Base-by-base conservation (phyloP, 169 alveolate genomes). In the Eimeria sp. region DNA sequence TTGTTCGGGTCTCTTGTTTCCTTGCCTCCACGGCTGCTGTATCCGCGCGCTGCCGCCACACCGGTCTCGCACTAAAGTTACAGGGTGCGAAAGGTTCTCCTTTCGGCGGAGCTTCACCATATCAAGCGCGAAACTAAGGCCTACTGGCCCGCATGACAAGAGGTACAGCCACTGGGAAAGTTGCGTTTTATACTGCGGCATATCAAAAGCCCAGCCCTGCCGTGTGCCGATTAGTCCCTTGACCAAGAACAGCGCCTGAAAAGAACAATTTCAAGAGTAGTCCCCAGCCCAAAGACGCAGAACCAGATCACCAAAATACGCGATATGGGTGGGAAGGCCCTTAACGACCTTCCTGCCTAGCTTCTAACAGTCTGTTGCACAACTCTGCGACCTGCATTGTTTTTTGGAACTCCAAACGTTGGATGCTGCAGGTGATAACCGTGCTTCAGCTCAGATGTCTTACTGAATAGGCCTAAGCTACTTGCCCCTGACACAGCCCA, bases 71-170 rank as follows among this genome's bases (percentile, higher is more conserved):
- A 60, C 18, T 18, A n/a, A 6, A 10, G 60, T 43, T 27, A 25
- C 11, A 85, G 91, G 91, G 40, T 30, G 60, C 91, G 37, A n/a
- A 37, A 85, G 91, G 76, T 58, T 60, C 33, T 85, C 91, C 37
- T 60, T 85, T 30, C 91, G 74, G 40, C 91, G 76, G 77, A 85
- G 91, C 76, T 85, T 85, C 60, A 60, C 54, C 60, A 85, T n/a
- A 33, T 85, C 91, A 43, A 85, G 74, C 25, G 91, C 91, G 62
- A 85, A 46, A 20, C 77, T 58, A 27, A 85, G 60, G 23, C 62
- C 91, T 62, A 85, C 91, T 25, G 91, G 91, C 33, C 91, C 91
- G 60, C 91, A 85, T 13, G 91, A 85, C 91, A 85, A 58, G 40
- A 85, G 77, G 33, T 56, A 68, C 43, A 85, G 56, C 64, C 91